phyloP scores from a whole-genome alignment of 148 eudicot genomes.

The Silene conica region DNA sequence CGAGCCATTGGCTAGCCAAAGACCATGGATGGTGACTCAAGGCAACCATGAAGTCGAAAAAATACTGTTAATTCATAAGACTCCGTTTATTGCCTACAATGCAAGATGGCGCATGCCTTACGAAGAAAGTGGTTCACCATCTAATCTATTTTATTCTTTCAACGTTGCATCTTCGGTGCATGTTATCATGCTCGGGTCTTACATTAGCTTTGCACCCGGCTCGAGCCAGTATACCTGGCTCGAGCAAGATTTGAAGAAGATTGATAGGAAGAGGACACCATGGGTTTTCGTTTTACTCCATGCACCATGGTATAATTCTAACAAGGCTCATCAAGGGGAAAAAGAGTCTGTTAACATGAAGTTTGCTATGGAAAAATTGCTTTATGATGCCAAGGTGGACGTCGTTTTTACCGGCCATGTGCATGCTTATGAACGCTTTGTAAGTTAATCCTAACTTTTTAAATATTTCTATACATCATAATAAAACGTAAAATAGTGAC shows the following conservation, averaged over 20 bases:
- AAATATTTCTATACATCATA: too few species aligned
- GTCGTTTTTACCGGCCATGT: constrained; percentile 69
- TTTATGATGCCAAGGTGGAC: constrained; percentile 54
- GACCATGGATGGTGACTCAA: constrained; percentile 88
- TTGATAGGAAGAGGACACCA: constrained; percentile 54
- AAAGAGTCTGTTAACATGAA: constrained; percentile 45
- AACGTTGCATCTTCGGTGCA: constrained; percentile 55
- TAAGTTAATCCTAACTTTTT: constrained; percentile 31
- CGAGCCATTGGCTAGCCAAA: constrained; percentile 59
- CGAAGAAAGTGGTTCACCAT: constrained; percentile 53
- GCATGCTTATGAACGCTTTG: constrained; percentile 88
- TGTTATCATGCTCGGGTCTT: constrained; percentile 71
- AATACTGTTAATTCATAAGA: constrained; percentile 28
- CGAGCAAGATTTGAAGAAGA: constrained; percentile 36
- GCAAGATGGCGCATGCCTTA: constrained; percentile 80
- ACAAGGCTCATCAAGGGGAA: constrained; percentile 65
- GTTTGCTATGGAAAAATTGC: constrained; percentile 51
- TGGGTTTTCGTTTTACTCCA: constrained; percentile 61
- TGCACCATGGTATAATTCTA: constrained; percentile 84
- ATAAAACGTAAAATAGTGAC: too few species aligned
- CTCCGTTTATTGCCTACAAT: constrained; percentile 60
- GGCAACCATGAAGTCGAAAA: constrained; percentile 82
- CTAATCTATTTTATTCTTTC: constrained; percentile 69
- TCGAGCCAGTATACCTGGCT: constrained; percentile 75
- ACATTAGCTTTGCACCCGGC: constrained; percentile 40